A percentile compares a stretch with the other conserved stretches of the same genome.
phyloP scores from a whole-genome alignment of 192 early-diverging fungal genomes.

The Allomyces arbusculus region DNA sequence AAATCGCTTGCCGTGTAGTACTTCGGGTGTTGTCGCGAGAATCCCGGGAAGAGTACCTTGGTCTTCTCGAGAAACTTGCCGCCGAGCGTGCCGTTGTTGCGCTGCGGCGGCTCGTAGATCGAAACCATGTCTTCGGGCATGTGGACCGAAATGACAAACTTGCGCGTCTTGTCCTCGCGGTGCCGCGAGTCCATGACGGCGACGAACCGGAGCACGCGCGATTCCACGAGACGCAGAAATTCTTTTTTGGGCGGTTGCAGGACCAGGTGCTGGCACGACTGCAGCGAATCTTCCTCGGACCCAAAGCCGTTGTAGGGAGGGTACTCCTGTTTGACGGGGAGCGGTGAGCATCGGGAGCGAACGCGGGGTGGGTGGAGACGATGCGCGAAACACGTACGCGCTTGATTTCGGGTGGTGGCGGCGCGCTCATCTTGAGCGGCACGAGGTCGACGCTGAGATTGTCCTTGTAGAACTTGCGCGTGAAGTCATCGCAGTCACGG shows the following conservation, averaged over 20 bases:
- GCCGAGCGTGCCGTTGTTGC: conserved; percentile 37
- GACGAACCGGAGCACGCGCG: conserved; percentile 36
- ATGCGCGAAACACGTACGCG: no score
- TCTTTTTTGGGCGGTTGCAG: conserved; percentile 43
- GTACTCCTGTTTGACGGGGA: conserved; percentile 9
- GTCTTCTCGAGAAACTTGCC: conserved; percentile 44
- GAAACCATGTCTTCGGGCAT: conserved; percentile 41
- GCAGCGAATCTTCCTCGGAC: conserved; percentile 35
- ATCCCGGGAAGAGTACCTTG: conserved; percentile 29
- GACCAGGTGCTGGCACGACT: conserved; percentile 32
- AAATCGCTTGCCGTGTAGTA: conserved; percentile 33
- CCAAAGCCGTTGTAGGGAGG: conserved; percentile 46
- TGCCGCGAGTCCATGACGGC: conserved; percentile 39
- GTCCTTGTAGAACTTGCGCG: conserved; percentile 23
- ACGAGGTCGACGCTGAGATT: conserved; percentile 19
- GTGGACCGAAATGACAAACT: conserved; percentile 37
- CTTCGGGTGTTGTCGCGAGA: conserved; percentile 15
- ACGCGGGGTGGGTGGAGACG: no score
- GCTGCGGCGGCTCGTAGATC: conserved; percentile 40
- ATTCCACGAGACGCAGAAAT: conserved; percentile 42
- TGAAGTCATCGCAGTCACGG: conserved; percentile 44
- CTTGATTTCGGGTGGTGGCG: conserved; percentile 3
- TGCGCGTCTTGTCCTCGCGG: conserved; percentile 30
- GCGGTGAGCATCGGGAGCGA: not conserved
- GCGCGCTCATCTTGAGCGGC: conserved; percentile 24